A percentile compares a stretch with the other conserved stretches of the same genome.
Conservation (phyloP, 2,329 filamentous ascomycete species). For the Aspergillus oerlinghausenensis region DNA sequence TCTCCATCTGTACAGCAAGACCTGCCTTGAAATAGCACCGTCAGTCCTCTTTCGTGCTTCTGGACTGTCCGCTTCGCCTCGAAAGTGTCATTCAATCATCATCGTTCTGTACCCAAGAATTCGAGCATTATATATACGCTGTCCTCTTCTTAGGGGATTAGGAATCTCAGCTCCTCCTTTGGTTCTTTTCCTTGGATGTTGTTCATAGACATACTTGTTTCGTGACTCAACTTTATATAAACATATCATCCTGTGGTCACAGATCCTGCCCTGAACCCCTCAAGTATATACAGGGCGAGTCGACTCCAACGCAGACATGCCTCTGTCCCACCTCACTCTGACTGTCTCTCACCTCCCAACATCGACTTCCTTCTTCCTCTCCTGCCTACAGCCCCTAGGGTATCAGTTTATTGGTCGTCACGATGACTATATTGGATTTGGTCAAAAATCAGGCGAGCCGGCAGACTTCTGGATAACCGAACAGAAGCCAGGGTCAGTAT, state of each 20-base stretch:
- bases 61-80: conserved; percentile 1
- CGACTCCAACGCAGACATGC: conserved; percentile 43
- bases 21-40: neutral
- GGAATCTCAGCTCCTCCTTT: neutral
- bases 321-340: conserved; percentile 58
- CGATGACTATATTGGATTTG: conserved; percentile 59
- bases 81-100: conserved; percentile 1
- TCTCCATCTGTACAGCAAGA: neutral
- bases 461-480: conserved; percentile 62
- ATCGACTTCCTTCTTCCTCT: conserved; percentile 78
- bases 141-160: neutral
- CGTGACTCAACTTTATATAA: neutral
- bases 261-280: conserved; percentile 6
- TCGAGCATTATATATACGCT: neutral
- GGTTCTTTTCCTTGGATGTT: neutral
- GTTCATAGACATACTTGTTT: neutral
- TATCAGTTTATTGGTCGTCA: conserved; percentile 65
- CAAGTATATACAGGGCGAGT: conserved; percentile 12
- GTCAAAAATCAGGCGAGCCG: conserved; percentile 49
- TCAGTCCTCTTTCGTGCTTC: neutral
- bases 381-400: conserved; percentile 71
- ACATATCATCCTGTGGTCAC: neutral
- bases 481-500: conserved; percentile 53
- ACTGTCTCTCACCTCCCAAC: conserved; percentile 73
- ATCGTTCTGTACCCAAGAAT: conserved; percentile 7